Evolutionary conservation across 768 basidiomycete genomes (phyloP).

Genomic region (Tulasnella sp.): DNA sequence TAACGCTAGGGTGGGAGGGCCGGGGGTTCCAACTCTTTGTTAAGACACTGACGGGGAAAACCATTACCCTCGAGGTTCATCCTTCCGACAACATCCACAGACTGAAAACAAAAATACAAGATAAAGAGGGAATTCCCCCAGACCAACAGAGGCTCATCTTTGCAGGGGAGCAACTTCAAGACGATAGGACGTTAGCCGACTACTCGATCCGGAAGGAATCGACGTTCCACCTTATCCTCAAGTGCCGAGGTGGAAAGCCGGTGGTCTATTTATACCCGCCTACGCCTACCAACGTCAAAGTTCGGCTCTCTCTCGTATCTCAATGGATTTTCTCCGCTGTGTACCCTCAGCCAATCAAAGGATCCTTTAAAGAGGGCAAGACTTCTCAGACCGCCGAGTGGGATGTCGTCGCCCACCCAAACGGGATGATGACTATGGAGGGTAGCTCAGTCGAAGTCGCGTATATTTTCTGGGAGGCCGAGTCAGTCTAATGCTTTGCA

Average conservation of each 20-base stretch:
- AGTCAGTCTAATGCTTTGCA: neutral
- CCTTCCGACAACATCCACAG: neutral
- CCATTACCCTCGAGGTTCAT: too few species aligned
- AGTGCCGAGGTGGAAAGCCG: neutral
- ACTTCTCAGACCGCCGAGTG: neutral
- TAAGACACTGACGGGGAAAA: too few species aligned
- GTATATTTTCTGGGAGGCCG: slow-evolving; percentile 9
- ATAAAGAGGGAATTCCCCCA: neutral
- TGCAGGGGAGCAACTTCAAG: neutral
- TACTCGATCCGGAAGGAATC: neutral
- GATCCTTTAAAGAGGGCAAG: neutral
- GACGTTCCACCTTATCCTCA: neutral
- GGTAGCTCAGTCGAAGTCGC: neutral
- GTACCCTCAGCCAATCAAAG: slow-evolving; percentile 35
- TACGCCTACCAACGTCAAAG: slow-evolving; percentile 1
- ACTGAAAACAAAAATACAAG: neutral
- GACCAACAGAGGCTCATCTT: neutral
- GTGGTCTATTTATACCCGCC: neutral
- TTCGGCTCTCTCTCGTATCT: slow-evolving; percentile 38
- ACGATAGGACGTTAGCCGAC: neutral
- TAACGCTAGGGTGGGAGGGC: too few species aligned
- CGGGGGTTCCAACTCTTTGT: too few species aligned
- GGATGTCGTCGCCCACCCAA: neutral
- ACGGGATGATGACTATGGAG: slow-evolving; percentile 27
- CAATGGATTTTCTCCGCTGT: slow-evolving; percentile 41